Conservation (phyloP, 306 rosid species). For the Canavalia ensiformis region DNA sequence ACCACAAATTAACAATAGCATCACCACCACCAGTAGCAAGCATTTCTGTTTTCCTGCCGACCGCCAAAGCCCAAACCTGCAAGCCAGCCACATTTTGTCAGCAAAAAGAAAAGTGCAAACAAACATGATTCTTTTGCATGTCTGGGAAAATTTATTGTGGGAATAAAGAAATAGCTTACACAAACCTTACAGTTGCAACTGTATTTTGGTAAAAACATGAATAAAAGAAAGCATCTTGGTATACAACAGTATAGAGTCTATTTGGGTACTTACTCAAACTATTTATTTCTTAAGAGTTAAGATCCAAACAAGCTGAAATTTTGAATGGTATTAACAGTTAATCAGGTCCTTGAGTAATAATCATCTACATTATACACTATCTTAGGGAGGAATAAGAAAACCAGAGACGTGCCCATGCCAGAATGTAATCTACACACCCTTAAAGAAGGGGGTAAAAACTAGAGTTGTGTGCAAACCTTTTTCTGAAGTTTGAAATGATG, state of each 20-base stretch:
- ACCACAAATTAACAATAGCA: slow-evolving; percentile 85
- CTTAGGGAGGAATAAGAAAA: slow-evolving; percentile 12
- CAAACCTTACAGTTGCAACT: not conserved
- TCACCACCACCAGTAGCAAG: slow-evolving; percentile 95
- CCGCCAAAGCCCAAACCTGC: slow-evolving; percentile 95
- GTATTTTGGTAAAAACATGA: not conserved
- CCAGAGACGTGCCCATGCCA: not conserved
- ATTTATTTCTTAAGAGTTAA: slow-evolving; percentile 2
- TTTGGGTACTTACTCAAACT: not conserved
- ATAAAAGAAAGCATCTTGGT: slow-evolving; percentile 17
- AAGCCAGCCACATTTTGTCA: slow-evolving; percentile 46
- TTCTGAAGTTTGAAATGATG: not conserved
- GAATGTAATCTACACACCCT: not conserved
- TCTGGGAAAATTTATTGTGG: not conserved
- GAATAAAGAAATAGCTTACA: not conserved
- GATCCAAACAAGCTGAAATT: slow-evolving; percentile 1
- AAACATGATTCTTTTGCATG: not conserved
- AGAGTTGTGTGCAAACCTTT: not conserved
- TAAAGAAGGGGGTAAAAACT: not conserved
- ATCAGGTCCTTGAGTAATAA: not conserved
- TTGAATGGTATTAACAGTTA: no score
- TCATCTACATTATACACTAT: slow-evolving; percentile 1
- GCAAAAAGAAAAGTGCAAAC: slow-evolving; percentile 31
- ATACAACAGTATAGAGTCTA: slow-evolving; percentile 1
- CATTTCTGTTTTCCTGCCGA: slow-evolving; percentile 90